Base-by-base conservation (phyloP, 139 green algal species). In the Chlorella sp. region DNA sequence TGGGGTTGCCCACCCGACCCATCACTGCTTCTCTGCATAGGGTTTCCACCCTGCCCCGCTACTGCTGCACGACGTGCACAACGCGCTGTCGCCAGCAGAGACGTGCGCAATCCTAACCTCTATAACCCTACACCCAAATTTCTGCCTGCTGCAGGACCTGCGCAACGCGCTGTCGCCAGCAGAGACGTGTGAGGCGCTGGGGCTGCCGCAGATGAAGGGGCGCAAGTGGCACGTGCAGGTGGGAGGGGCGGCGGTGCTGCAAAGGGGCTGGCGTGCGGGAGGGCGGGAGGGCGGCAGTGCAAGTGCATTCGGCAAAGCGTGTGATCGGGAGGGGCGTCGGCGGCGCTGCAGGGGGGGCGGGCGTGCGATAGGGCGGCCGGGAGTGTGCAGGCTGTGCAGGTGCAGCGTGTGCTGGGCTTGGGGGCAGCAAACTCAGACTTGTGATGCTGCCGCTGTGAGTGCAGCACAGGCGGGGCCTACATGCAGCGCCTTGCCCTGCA, bases 221-320 rank as follows among this genome's bases (percentile, higher is more conserved):
- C 88, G 98, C 34, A 96, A 95, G 82, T 99, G 98, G 98, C 97
- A 99, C 88, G 96, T 99, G 88, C 85, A 89, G 84, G 85, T 83
- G 64, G 3, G 36, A 53, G 77, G 40, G 2, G 24, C 21, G 42
- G 73, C 15, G 32, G 28, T 79, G 28, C 11, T 16, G 71, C 32
- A 36, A n/a, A n/a, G n/a, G n/a, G n/a, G n/a, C n/a, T n/a, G n/a
- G n/a, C n/a, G n/a, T n/a, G n/a, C n/a, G n/a, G n/a, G n/a, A n/a
- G n/a, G n/a, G n/a, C n/a, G n/a, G n/a, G n/a, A n/a, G n/a, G n/a
- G n/a, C n/a, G n/a, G n/a, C n/a, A n/a, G n/a, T n/a, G n/a, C n/a
- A n/a, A n/a, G n/a, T n/a, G n/a, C n/a, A n/a, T n/a, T n/a, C n/a
- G n/a, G n/a, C n/a, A n/a, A n/a, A n/a, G n/a, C n/a, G n/a, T n/a